Percentiles rank a stretch among this genome's conserved stretches.
Conservation (phyloP, 768 basidiomycete species). For the Macrocybe gigantea region DNA sequence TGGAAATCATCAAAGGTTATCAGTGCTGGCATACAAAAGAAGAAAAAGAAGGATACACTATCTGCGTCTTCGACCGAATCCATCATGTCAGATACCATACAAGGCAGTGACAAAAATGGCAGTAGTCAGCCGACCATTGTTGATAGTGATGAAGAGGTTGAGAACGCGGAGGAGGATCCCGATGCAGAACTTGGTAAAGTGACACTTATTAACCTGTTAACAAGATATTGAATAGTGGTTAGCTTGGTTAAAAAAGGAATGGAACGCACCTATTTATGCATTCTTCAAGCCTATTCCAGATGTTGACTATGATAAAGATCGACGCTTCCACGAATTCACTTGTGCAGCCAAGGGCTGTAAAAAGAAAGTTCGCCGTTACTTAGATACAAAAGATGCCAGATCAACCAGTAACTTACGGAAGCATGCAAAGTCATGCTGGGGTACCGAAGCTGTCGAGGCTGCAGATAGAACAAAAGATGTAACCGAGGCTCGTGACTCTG, state of each 20-base stretch:
- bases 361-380: constrained; percentile 8
- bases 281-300: constrained; percentile 15
- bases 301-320: constrained; percentile 13
- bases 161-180: background rate
- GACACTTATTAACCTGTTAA: background rate
- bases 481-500: background rate
- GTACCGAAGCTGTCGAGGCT: constrained; percentile 15
- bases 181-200: background rate
- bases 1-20: constrained; percentile 1
- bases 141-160: background rate
- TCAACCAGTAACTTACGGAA: constrained; percentile 23
- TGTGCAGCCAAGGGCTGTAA: constrained; percentile 16
- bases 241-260: constrained; percentile 16
- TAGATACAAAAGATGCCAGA: constrained; percentile 15
- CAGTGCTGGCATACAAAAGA: background rate
- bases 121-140: background rate
- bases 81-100: background rate
- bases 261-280: constrained; percentile 20
- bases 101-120: background rate
- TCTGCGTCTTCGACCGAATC: background rate
- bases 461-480: constrained; percentile 10
- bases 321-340: constrained; percentile 15
- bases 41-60: constrained; percentile 1
- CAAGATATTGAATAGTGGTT: background rate
- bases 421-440: constrained; percentile 24